Conservation (phyloP, 2,329 filamentous ascomycete species). For the Claviceps africana region DNA sequence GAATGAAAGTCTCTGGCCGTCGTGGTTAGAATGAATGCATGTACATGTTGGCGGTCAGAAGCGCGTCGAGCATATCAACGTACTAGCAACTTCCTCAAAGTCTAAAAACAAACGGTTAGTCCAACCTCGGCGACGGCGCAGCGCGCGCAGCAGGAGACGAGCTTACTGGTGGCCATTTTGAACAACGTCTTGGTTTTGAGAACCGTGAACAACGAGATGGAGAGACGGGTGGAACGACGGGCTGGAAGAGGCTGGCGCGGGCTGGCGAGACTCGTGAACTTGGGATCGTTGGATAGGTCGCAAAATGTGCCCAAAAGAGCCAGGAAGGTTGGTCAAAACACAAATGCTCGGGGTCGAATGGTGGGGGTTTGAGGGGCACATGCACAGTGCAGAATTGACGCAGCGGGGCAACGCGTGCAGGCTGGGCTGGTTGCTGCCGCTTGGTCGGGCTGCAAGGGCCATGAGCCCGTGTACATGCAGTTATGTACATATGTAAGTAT, state of each 20-base stretch:
- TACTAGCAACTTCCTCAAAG: conserved; percentile 34
- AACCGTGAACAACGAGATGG: background rate
- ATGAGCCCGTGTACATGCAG: too few relatives aligned
- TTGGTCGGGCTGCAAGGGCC: too few relatives aligned
- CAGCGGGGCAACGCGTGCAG: conserved; percentile 9
- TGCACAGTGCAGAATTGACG: conserved; percentile 19
- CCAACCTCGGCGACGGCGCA: conserved; percentile 4
- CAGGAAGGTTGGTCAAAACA: background rate
- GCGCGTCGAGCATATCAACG: conserved; percentile 11
- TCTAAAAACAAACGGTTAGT: conserved; percentile 18
- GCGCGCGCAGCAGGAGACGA: background rate
- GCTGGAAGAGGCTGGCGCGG: background rate
- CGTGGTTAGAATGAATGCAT: background rate
- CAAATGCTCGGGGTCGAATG: conserved; percentile 8
- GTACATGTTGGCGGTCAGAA: background rate
- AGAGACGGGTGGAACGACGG: conserved; percentile 3
- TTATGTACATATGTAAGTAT: too few relatives aligned
- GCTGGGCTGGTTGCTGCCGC: conserved; percentile 3
- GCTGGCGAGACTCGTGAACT: conserved; percentile 2
- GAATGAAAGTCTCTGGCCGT: conserved; percentile 66
- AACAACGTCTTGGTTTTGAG: conserved; percentile 4
- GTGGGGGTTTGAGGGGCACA: conserved; percentile 23
- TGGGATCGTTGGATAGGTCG: conserved; percentile 15
- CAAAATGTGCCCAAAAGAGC: conserved; percentile 20
- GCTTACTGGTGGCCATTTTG: conserved; percentile 22